Evolutionary conservation across 1,284 basidiomycete genomes (phyloP).

Genomic region (Fistulinella staudtii): DNA sequence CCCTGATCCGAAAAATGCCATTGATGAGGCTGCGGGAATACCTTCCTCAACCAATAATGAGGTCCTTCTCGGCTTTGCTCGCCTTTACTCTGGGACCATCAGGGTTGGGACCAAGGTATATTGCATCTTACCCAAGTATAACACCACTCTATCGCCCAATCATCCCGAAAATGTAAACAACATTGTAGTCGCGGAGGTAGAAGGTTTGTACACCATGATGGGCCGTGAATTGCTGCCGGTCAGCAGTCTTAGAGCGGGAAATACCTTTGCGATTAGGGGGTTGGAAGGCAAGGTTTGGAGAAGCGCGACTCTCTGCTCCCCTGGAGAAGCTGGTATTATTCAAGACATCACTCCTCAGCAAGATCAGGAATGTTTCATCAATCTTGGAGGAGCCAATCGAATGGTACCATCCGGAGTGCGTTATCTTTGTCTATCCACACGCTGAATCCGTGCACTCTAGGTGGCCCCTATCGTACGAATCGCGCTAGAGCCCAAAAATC

Average conservation of each 20-base stretch:
- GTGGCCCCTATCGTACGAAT: slow-evolving; percentile 92
- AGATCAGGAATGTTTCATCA: slow-evolving; percentile 62
- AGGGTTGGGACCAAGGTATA: slow-evolving; percentile 62
- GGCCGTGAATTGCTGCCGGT: slow-evolving; percentile 89
- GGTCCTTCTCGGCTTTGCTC: slow-evolving; percentile 84
- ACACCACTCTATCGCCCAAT: slow-evolving; percentile 56
- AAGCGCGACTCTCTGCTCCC: slow-evolving; percentile 86
- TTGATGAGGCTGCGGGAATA: slow-evolving; percentile 12
- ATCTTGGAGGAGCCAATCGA: slow-evolving; percentile 76
- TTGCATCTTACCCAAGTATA: slow-evolving; percentile 89
- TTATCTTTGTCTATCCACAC: background rate
- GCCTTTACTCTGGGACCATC: slow-evolving; percentile 89
- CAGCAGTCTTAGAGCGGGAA: slow-evolving; percentile 85
- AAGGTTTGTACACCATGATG: slow-evolving; percentile 96
- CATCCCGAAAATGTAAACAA: slow-evolving; percentile 74
- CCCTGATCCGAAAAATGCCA: slow-evolving; percentile 9
- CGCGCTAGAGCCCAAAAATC: slow-evolving; percentile 84
- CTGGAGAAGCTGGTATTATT: slow-evolving; percentile 42
- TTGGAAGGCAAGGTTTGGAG: slow-evolving; percentile 89
- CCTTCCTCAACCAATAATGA: slow-evolving; percentile 43
- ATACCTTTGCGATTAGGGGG: slow-evolving; percentile 92
- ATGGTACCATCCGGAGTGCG: slow-evolving; percentile 43
- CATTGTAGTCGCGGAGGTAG: slow-evolving; percentile 60
- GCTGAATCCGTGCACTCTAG: slow-evolving; percentile 37
- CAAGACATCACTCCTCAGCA: slow-evolving; percentile 36